These are phyloP conservation scores for Cutaneotrichosporon cutaneum DNA, from an alignment of 1,284 basidiomycete genomes.

Conservation along the genomic window DNA sequence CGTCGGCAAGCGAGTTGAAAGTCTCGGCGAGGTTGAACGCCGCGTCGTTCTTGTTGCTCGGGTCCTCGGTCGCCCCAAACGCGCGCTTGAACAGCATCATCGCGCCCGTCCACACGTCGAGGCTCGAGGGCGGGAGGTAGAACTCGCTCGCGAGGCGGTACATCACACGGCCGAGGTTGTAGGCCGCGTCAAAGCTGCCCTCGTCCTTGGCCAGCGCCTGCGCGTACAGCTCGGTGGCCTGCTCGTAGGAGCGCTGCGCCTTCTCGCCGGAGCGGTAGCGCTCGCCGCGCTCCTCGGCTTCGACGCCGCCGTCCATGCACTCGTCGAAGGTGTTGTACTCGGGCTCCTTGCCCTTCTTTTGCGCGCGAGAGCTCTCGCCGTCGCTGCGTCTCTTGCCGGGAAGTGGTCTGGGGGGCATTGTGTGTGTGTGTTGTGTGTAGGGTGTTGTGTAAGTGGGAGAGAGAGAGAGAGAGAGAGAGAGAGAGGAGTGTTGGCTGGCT, in stretches of 20 bases:
- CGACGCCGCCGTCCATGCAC: conserved; percentile 52
- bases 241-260: conserved; percentile 50
- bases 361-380: conserved; percentile 23
- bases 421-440: conserved; percentile 5
- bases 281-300: conserved; percentile 54
- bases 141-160: conserved; percentile 48
- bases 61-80: conserved; percentile 30
- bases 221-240: conserved; percentile 48
- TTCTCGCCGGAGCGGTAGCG: conserved; percentile 52
- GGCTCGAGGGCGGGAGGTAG: conserved; percentile 42
- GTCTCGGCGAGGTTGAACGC: conserved; percentile 49
- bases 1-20: conserved; percentile 40
- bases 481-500: neutral
- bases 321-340: conserved; percentile 52
- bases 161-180: conserved; percentile 52
- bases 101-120: conserved; percentile 27
- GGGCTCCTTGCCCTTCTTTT: conserved; percentile 39
- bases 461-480: neutral
- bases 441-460: neutral
- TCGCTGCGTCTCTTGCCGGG: conserved; percentile 19
- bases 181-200: conserved; percentile 46
- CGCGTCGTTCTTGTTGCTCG: conserved; percentile 43
- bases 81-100: conserved; percentile 43
- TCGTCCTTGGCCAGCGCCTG: conserved; percentile 40
- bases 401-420: conserved; percentile 13